Percentiles rank a stretch among this genome's conserved stretches.
These are phyloP conservation scores for Carex scoparia DNA, from an alignment of 176 grass and related monocot species.

Conservation along the genomic window DNA sequence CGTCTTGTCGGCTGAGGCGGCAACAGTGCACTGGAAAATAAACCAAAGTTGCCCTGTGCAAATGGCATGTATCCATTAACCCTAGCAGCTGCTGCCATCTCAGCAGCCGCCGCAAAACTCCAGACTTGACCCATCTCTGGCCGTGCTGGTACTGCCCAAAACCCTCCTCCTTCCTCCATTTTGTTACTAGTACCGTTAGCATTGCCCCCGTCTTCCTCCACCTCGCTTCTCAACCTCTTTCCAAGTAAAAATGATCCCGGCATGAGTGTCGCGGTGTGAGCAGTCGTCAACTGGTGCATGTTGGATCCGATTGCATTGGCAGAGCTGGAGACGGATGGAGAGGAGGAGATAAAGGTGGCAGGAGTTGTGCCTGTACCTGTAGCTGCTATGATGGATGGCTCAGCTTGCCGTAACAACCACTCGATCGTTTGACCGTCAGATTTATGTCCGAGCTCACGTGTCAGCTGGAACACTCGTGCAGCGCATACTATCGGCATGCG, in stretches of 20 bases:
- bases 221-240: slow-evolving; percentile 30
- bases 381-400: slow-evolving; percentile 89
- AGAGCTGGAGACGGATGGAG: slow-evolving; percentile 30
- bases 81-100: slow-evolving; percentile 26
- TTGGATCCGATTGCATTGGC: slow-evolving; percentile 14
- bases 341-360: slow-evolving; percentile 61
- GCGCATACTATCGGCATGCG: slow-evolving; percentile 97
- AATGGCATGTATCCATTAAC: slow-evolving; percentile 25
- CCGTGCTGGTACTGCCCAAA: slow-evolving; percentile 33
- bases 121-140: slow-evolving; percentile 33
- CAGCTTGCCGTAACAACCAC: slow-evolving; percentile 88
- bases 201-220: not conserved
- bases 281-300: not conserved
- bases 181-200: not conserved
- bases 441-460: slow-evolving; percentile 89
- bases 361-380: slow-evolving; percentile 78
- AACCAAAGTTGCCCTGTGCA: slow-evolving; percentile 13
- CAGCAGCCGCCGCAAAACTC: slow-evolving; percentile 36
- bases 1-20: slow-evolving; percentile 2
- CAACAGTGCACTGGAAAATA: slow-evolving; percentile 1
- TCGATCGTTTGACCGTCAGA: slow-evolving; percentile 93
- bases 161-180: slow-evolving; percentile 29
- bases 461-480: slow-evolving; percentile 91
- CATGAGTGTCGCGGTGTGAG: slow-evolving; percentile 15
- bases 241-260: slow-evolving; percentile 30